Percentiles rank a stretch among this genome's conserved stretches.
Conservation (phyloP, 2,329 filamentous ascomycete genomes). For the Dactylellina cionopaga region DNA sequence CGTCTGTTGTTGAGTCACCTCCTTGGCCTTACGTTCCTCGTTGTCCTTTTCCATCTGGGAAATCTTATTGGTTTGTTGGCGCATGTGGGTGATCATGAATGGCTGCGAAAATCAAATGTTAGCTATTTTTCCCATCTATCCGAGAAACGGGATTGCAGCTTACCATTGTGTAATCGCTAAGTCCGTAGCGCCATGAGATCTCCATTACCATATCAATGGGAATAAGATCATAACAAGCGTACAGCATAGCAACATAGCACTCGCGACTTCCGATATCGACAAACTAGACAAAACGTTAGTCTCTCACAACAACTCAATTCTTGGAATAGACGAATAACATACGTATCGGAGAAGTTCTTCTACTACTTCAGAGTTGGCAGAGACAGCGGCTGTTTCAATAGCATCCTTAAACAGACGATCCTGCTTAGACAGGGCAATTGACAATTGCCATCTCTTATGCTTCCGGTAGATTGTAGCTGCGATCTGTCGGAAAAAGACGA, state of each 20-base stretch:
- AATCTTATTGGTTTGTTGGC: constrained; percentile 88
- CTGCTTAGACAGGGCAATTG: constrained; percentile 95
- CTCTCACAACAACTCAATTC: constrained; percentile 27
- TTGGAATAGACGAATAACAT: constrained; percentile 65
- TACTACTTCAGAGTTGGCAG: constrained; percentile 87
- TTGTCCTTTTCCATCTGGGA: constrained; percentile 91
- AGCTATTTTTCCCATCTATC: background rate
- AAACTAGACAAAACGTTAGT: constrained; percentile 73
- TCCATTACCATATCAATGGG: constrained; percentile 92
- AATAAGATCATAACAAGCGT: constrained; percentile 97
- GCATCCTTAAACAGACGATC: constrained; percentile 99
- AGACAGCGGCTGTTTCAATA: constrained; percentile 95
- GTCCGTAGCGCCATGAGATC: constrained; percentile 93
- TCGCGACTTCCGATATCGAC: constrained; percentile 99
- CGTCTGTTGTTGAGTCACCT: constrained; percentile 78
- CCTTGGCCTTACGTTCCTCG: constrained; percentile 85
- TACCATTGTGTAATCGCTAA: constrained; percentile 93
- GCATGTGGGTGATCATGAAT: constrained; percentile 98
- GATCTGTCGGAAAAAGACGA: constrained; percentile 99
- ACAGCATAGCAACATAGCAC: constrained; percentile 99
- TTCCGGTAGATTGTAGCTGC: constrained; percentile 98
- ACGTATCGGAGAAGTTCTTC: constrained; percentile 97
- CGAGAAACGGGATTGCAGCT: background rate
- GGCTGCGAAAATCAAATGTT: constrained; percentile 65
- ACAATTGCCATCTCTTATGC: constrained; percentile 99